phyloP scores from a whole-genome alignment of 768 basidiomycete species.

The Naganishia onofrii region DNA sequence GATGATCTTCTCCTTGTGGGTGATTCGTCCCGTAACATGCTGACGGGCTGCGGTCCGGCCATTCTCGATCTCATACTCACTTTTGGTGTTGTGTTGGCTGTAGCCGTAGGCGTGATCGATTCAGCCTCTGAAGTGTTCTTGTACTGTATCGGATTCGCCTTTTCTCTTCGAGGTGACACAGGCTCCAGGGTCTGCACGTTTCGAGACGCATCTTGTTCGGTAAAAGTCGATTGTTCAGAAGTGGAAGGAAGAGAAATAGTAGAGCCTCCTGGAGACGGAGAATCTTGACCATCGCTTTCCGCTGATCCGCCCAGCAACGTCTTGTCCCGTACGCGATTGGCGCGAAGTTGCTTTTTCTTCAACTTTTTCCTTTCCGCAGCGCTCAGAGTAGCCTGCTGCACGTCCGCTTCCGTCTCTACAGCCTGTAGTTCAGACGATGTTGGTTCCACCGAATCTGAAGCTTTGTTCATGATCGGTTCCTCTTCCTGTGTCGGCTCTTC shows the following conservation, averaged over 20 bases:
- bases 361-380: slow-evolving; percentile 21
- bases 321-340: slow-evolving; percentile 2
- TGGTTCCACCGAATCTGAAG: neutral
- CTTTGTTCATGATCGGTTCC: neutral
- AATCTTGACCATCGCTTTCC: slow-evolving; percentile 6
- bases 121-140: neutral
- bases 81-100: slow-evolving; percentile 9
- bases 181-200: no score
- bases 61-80: slow-evolving; percentile 5
- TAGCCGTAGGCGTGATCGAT: slow-evolving; percentile 14
- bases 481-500: neutral
- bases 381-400: neutral
- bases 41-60: neutral
- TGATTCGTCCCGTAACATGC: neutral
- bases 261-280: neutral
- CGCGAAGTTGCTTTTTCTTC: slow-evolving; percentile 3
- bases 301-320: neutral
- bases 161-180: no score
- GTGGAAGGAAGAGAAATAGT: neutral
- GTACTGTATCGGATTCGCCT: neutral
- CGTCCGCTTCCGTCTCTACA: neutral
- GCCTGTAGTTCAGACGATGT: neutral
- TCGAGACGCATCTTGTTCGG: neutral
- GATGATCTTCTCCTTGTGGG: slow-evolving; percentile 3
- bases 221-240: no score